phyloP scores from a whole-genome alignment of 2,329 filamentous ascomycete genomes.

The Exserohilum rostratum region DNA sequence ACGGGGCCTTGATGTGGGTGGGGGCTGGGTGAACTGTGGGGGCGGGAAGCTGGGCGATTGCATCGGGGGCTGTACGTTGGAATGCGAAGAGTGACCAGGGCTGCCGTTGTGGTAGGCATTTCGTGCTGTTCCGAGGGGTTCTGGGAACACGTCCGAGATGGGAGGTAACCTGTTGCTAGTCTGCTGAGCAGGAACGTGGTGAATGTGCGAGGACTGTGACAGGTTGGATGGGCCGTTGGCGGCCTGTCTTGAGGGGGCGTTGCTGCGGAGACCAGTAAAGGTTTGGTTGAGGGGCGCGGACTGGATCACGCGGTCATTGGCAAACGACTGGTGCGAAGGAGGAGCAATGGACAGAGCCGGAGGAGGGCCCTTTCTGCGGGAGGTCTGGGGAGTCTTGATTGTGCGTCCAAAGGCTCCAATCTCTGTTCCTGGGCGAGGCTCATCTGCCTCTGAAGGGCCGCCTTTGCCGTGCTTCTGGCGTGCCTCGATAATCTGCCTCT shows the following conservation, averaged over 20 bases:
- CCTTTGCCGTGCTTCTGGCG: constrained; percentile 79
- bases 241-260: constrained; percentile 71
- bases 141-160: constrained; percentile 92
- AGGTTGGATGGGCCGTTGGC: constrained; percentile 82
- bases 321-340: constrained; percentile 88
- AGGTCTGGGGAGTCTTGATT: constrained; percentile 74
- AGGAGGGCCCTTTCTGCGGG: constrained; percentile 76
- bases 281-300: constrained; percentile 94
- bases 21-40: constrained; percentile 55
- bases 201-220: constrained; percentile 85
- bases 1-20: constrained; percentile 66
- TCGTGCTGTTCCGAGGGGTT: constrained; percentile 63
- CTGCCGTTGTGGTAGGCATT: constrained; percentile 66
- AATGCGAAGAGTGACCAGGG: constrained; percentile 68
- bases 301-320: constrained; percentile 93
- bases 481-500: constrained; percentile 92
- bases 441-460: constrained; percentile 36
- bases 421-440: constrained; percentile 37
- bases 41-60: constrained; percentile 78
- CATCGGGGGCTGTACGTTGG: constrained; percentile 69
- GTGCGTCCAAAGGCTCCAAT: constrained; percentile 52
- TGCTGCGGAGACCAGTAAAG: constrained; percentile 81
- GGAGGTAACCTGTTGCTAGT: constrained; percentile 91
- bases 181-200: constrained; percentile 85
- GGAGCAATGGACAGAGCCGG: constrained; percentile 94